Evolutionary conservation across 257 asterid genomes (phyloP).

Genomic region (Linaria vulgaris): DNA sequence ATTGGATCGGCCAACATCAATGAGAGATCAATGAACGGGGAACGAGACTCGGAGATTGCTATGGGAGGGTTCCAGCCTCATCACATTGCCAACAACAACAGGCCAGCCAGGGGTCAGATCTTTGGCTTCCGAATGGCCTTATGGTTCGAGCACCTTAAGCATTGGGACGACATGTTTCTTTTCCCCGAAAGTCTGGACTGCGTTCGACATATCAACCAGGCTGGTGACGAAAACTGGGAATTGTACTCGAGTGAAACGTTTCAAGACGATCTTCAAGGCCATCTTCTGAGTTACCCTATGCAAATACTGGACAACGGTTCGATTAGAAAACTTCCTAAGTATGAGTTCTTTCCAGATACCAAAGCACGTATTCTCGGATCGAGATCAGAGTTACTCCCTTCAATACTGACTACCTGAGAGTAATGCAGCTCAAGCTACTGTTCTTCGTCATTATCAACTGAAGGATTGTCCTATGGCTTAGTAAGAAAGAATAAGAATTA

Average conservation of each 20-base stretch:
- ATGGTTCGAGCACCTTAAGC: conserved; percentile 73
- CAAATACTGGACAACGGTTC: conserved; percentile 45
- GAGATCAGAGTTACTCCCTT: conserved; percentile 54
- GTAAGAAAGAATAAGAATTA: too few species aligned
- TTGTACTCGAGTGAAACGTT: conserved; percentile 41
- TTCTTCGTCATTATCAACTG: too few species aligned
- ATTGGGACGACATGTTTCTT: conserved; percentile 27
- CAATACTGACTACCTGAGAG: conserved; percentile 60
- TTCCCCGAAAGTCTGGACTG: conserved; percentile 66
- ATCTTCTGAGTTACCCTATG: conserved; percentile 77
- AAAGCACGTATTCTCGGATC: conserved; percentile 78
- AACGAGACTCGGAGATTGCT: conserved; percentile 81
- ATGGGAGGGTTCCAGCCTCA: conserved; percentile 91
- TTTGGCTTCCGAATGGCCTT: conserved; percentile 64
- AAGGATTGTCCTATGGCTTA: too few species aligned
- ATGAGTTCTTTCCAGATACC: conserved; percentile 78
- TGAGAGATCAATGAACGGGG: conserved; percentile 93
- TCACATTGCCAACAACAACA: conserved; percentile 36
- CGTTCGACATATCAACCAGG: conserved; percentile 41
- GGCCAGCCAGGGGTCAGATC: conserved; percentile 52
- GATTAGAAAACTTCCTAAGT: conserved; percentile 47
- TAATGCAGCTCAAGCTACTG: too few species aligned
- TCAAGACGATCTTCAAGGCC: conserved; percentile 57
- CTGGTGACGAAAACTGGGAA: conserved; percentile 64
- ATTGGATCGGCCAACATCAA: conserved; percentile 94